These are phyloP conservation scores for Allium cepa DNA, from an alignment of 106 monocot species.

Conservation along the genomic window DNA sequence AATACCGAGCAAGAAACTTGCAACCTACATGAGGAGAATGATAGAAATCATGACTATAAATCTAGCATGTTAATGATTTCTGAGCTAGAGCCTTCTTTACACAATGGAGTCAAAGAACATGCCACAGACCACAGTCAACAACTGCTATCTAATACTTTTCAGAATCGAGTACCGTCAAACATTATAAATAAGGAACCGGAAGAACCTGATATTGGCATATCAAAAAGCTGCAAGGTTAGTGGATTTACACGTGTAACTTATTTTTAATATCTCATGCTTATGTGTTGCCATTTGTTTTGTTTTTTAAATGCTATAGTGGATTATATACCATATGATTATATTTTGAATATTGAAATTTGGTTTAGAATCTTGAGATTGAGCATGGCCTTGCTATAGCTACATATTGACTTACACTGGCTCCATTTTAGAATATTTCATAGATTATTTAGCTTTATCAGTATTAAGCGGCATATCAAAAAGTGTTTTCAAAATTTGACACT, in stretches of 20 bases:
- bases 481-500: too few species aligned
- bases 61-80: conserved; percentile 1
- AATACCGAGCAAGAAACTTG: conserved; percentile 15
- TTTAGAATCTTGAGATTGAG: too few species aligned
- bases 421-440: too few species aligned
- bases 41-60: conserved; percentile 2
- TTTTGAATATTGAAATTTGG: neutral
- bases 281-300: neutral
- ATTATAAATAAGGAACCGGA: conserved; percentile 15
- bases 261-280: neutral
- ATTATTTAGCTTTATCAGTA: too few species aligned
- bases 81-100: conserved; percentile 3
- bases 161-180: conserved; percentile 8
- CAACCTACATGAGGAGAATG: conserved; percentile 7
- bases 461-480: too few species aligned
- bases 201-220: conserved; percentile 8
- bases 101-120: conserved; percentile 15
- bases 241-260: neutral
- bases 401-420: too few species aligned
- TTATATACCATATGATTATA: neutral
- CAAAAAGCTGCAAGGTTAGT: conserved; percentile 36
- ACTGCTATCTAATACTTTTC: conserved; percentile 16
- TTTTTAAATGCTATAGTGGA: neutral
- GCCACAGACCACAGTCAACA: conserved; percentile 22
- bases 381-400: too few species aligned